Percentiles rank a stretch among this genome's conserved stretches.
Evolutionary conservation across 2,329 filamentous ascomycete species (phyloP).

Genomic region (Tolypocladium guangdongense): DNA sequence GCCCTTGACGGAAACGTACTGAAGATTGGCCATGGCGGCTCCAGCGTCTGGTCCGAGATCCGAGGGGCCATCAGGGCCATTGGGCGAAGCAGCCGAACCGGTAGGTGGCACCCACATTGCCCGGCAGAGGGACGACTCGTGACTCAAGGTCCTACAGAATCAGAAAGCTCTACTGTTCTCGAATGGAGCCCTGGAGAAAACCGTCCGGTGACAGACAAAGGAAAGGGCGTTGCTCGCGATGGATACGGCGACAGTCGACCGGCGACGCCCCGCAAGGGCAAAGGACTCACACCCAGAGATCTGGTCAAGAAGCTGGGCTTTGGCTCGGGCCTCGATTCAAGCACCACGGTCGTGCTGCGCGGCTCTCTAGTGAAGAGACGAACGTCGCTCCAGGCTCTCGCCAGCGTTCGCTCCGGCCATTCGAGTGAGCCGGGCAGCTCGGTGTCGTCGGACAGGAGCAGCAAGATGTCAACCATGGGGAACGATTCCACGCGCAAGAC

Average conservation of each 20-base stretch:
- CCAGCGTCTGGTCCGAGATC: slow-evolving; percentile 24
- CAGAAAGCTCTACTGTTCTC: slow-evolving; percentile 9
- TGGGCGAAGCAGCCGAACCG: slow-evolving; percentile 16
- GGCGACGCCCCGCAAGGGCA: slow-evolving; percentile 7
- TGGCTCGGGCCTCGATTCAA: slow-evolving; percentile 13
- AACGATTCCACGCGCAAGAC: slow-evolving; percentile 20
- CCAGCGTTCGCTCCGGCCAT: slow-evolving; percentile 6
- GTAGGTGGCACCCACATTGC: slow-evolving; percentile 5
- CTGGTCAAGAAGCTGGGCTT: slow-evolving; percentile 15
- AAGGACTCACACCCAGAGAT: slow-evolving; percentile 10
- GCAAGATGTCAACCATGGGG: slow-evolving; percentile 11
- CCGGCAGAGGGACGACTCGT: background rate
- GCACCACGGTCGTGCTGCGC: slow-evolving; percentile 17
- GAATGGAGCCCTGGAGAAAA: slow-evolving; percentile 5
- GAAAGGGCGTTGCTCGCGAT: slow-evolving; percentile 2
- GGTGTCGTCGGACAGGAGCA: slow-evolving; percentile 15
- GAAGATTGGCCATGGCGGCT: slow-evolving; percentile 16
- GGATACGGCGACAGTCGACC: background rate
- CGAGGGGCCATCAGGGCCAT: slow-evolving; percentile 21
- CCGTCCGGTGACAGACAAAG: slow-evolving; percentile 1
- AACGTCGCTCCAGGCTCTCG: slow-evolving; percentile 16
- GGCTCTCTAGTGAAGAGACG: slow-evolving; percentile 8
- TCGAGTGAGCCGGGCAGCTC: slow-evolving; percentile 12
- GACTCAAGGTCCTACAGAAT: slow-evolving; percentile 7
- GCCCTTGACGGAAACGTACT: slow-evolving; percentile 4